Base-by-base conservation (phyloP, 345 rosid species). In the Corymbia maculata region DNA sequence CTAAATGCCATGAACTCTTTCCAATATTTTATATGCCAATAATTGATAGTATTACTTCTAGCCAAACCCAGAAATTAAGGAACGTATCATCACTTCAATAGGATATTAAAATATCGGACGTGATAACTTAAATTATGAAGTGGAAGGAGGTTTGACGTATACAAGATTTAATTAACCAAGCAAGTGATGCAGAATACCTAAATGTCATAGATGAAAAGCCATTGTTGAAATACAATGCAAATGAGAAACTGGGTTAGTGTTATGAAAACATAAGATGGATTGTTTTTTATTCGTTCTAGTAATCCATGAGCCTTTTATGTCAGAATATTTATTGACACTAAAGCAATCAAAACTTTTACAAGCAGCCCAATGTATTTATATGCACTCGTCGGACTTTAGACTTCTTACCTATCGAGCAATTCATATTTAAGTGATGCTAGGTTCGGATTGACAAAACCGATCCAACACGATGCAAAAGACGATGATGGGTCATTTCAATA, bases 241-340 rank as follows among this genome's bases (percentile, higher is more conserved):
- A 14, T 64, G 9, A 66, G 36, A n/a, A 66, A n/a, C 16, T 30
- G 4, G 15, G 15, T 61, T 61, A 13, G 32, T n/a, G 13, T 61
- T 28, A 28, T 26, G 32, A 26, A 26, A 28, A 12, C 8, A 3
- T 6, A 14, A 12, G 7, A 26, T 61, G 30, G 8, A 28, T 61
- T 61, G 12, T 26, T 61, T 61, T 11, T 36, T 15, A 52, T n/a
- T n/a, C 42, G 14, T 66, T n/a, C 10, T 3, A 13, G 42, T n/a
- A 64, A 64, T 64, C 10, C 2, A 6, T 0, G 9, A 64, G 2
- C 75, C 42, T 0, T n/a, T 19, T 14, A 9, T 1, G 0, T 36
- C 2, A 0, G 2, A 14, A 64, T 64, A 66, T 66, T 13, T n/a
- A 66, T 1, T 0, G 15, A 13, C 16, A 66, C 0, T 0, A 0